phyloP scores from a whole-genome alignment of 1,284 basidiomycete species.

The Rhodotorula sp. region DNA sequence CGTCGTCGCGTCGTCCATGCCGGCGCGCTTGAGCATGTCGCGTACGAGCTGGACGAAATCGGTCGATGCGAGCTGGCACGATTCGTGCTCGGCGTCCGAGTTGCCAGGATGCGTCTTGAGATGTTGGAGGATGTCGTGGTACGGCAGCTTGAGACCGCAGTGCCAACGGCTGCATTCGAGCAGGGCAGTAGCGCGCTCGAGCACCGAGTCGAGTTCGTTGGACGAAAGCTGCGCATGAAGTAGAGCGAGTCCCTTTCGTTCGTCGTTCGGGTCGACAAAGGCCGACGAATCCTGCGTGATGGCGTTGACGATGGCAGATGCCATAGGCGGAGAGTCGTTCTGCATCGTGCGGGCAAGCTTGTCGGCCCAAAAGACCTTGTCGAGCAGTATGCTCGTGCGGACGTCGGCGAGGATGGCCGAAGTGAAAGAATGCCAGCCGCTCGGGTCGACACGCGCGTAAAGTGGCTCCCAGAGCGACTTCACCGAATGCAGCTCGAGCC shows the following conservation, averaged over 20 bases:
- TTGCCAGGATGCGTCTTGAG: not conserved
- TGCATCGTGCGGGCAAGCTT: not conserved
- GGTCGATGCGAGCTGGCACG: not conserved
- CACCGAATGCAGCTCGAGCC: not conserved
- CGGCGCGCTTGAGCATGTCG: not conserved
- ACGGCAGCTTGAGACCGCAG: not conserved
- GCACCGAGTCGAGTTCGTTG: not conserved
- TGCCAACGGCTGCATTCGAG: not conserved
- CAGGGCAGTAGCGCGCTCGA: not conserved
- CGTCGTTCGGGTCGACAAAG: not conserved
- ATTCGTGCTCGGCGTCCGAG: too few species aligned
- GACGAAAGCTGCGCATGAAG: not conserved
- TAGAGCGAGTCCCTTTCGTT: not conserved
- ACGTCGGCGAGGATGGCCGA: not conserved
- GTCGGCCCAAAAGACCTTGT: not conserved
- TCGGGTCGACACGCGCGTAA: not conserved
- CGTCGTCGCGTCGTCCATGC: not conserved
- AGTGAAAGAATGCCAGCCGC: not conserved
- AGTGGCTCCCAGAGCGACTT: not conserved
- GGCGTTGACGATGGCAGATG: not conserved
- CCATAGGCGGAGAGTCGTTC: not conserved
- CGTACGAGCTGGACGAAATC: not conserved
- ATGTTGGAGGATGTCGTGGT: not conserved
- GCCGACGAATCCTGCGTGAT: not conserved
- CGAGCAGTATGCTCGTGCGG: too few species aligned